Evolutionary conservation across 148 eudicot genomes (phyloP).

Genomic region (Cornus controversa): DNA sequence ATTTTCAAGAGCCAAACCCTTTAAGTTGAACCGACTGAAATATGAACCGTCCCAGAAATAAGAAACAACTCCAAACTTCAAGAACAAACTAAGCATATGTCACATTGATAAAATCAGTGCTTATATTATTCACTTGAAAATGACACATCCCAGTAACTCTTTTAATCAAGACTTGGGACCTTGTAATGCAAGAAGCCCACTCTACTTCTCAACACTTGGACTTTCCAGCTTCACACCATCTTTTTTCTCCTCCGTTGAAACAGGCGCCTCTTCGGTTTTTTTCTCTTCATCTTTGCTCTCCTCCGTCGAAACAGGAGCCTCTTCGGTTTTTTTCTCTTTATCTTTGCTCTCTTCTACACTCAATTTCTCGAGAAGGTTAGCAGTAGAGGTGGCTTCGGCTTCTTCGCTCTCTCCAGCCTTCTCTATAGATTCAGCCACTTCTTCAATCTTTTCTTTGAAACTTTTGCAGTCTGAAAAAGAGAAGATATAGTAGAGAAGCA

Average conservation of each 20-base stretch:
- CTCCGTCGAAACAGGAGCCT: conserved; percentile 4
- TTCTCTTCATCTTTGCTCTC: conserved; percentile 14
- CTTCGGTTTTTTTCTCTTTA: conserved; percentile 16
- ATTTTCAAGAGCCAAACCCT: not conserved
- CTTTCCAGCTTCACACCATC: conserved; percentile 12
- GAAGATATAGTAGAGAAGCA: not conserved
- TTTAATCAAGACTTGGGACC: not conserved
- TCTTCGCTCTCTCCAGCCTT: conserved; percentile 7
- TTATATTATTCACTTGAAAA: not conserved
- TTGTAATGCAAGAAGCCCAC: not conserved
- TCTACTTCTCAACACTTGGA: conserved; percentile 11
- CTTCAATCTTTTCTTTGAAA: conserved; percentile 19
- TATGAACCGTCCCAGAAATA: not conserved
- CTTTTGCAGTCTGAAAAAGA: conserved; percentile 11
- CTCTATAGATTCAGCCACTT: conserved; percentile 17
- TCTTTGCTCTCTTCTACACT: conserved; percentile 14
- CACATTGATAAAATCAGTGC: no score
- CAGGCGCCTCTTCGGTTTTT: conserved; percentile 8
- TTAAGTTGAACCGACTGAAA: not conserved
- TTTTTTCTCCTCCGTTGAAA: conserved; percentile 11
- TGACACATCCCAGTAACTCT: not conserved
- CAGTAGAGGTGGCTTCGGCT: conserved; percentile 14
- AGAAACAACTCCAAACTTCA: not conserved
- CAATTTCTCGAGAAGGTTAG: conserved; percentile 12
- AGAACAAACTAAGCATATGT: not conserved